Evolutionary conservation across 345 rosid genomes (phyloP).

Genomic region (Pistacia atlantica): DNA sequence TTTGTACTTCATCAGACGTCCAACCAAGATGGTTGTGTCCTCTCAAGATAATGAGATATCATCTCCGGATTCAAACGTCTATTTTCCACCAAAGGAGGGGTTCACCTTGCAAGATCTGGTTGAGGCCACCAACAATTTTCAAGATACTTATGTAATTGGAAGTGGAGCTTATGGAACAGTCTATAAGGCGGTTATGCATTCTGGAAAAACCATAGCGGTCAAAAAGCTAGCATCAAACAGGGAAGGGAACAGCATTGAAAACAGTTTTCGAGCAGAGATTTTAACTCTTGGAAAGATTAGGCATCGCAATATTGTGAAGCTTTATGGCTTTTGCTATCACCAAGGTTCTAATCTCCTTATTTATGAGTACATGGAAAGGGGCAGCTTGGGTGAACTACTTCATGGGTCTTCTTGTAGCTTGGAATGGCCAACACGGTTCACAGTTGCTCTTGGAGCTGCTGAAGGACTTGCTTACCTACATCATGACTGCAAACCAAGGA

Average conservation of each 20-base stretch:
- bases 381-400: conserved; percentile 89
- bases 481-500: conserved; percentile 92
- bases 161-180: conserved; percentile 96
- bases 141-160: conserved; percentile 80
- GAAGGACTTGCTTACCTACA: conserved; percentile 96
- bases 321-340: conserved; percentile 86
- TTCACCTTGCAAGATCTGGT: conserved; percentile 85
- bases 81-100: conserved; percentile 80
- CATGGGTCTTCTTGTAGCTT: conserved; percentile 60
- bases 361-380: conserved; percentile 83
- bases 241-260: conserved; percentile 79
- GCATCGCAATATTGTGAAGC: conserved; percentile 94
- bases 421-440: conserved; percentile 85
- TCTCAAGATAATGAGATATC: conserved; percentile 48
- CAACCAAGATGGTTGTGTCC: conserved; percentile 42
- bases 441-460: conserved; percentile 91
- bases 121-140: conserved; percentile 75
- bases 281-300: conserved; percentile 85
- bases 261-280: conserved; percentile 92
- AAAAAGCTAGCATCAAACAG: conserved; percentile 77
- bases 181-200: conserved; percentile 74
- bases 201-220: conserved; percentile 75
- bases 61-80: conserved; percentile 58
- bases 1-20: conserved; percentile 62
- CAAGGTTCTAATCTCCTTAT: conserved; percentile 84